Percentiles rank a stretch among this genome's conserved stretches.
Evolutionary conservation across 768 basidiomycete genomes (phyloP).

Genomic region (Leccinum rimulosum): DNA sequence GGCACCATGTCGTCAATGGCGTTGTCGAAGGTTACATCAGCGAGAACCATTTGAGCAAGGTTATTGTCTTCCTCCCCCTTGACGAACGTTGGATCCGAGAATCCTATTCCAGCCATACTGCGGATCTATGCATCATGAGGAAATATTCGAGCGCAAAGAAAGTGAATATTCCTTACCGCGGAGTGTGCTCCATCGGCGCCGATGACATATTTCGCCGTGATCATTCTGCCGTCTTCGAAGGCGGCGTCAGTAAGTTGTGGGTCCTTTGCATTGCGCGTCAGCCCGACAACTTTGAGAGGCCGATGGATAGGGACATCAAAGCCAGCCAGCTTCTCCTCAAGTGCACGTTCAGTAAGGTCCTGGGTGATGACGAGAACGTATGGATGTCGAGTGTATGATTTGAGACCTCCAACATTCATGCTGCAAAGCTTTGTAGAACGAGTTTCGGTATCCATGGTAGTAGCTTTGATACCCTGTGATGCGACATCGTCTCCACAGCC

Average conservation of each 20-base stretch:
- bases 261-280: constrained; percentile 32
- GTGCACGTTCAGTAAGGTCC: constrained; percentile 40
- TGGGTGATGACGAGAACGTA: constrained; percentile 46
- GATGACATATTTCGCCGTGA: constrained; percentile 45
- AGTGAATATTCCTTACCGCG: constrained; percentile 30
- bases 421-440: constrained; percentile 28
- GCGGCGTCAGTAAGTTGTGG: constrained; percentile 35
- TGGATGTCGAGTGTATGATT: constrained; percentile 42
- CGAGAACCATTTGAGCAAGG: constrained; percentile 42
- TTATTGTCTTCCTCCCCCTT: constrained; percentile 24
- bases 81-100: constrained; percentile 41
- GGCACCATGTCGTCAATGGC: neutral
- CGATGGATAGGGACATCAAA: constrained; percentile 35
- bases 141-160: neutral
- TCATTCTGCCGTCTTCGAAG: constrained; percentile 45
- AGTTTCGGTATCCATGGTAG: constrained; percentile 28
- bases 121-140: constrained; percentile 37
- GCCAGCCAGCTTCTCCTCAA: constrained; percentile 34
- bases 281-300: constrained; percentile 38
- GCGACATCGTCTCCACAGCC: constrained; percentile 35
- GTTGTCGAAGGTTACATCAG: constrained; percentile 41
- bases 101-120: constrained; percentile 38
- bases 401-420: constrained; percentile 35
- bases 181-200: constrained; percentile 53
- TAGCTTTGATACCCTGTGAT: constrained; percentile 36